Base-by-base conservation (phyloP, 108 stramenopile species). In the Cylindrotheca fusiformis region DNA sequence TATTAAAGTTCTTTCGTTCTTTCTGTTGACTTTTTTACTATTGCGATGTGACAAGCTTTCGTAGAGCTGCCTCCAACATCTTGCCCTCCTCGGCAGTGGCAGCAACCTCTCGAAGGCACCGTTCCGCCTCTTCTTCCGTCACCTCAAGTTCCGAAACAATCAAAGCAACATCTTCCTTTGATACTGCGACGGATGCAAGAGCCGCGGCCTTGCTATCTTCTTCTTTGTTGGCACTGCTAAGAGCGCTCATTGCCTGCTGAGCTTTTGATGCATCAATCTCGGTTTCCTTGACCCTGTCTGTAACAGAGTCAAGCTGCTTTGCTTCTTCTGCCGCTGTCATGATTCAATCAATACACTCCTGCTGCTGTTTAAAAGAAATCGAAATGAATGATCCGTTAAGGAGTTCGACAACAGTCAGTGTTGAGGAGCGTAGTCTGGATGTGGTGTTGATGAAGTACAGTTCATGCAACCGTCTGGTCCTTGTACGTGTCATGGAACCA, bases 251-350 rank as follows among this genome's bases (percentile, higher is more conserved):
- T 28, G 87, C 90, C 57, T 84, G 60, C 52, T 82, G 82, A 32
- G 84, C 87, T 51, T 80, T 82, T 8, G 83, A 75, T 6, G 68
- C 77, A 63, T 88, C 87, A 20, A 92, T 45, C 60, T 88, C 90
- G 32, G 72, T 69, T 56, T 92, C 90, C 60, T 80, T 65, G 12
- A 87, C 84, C 19, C 72, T 61, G 45, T 92, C 87, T 2, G 87
- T 92, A 27, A 92, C 87, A 32, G 86, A 88, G 52, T 92, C 90
- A 18, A 92, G 71, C 58, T 92, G 90, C 44, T 87, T 83, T 21
- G 90, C 90, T 68, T 92, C 85, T 46, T 81, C 76, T 66, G 56
- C 85, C 31, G 63, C 72, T 50, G 59, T 58, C 58, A 31, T 63
- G n/a, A n/a, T n/a, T 27, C n/a, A 12, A 17, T 45, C 17, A 45